phyloP scores from a whole-genome alignment of 2,329 filamentous ascomycete genomes.

The Fusarium lateritium region DNA sequence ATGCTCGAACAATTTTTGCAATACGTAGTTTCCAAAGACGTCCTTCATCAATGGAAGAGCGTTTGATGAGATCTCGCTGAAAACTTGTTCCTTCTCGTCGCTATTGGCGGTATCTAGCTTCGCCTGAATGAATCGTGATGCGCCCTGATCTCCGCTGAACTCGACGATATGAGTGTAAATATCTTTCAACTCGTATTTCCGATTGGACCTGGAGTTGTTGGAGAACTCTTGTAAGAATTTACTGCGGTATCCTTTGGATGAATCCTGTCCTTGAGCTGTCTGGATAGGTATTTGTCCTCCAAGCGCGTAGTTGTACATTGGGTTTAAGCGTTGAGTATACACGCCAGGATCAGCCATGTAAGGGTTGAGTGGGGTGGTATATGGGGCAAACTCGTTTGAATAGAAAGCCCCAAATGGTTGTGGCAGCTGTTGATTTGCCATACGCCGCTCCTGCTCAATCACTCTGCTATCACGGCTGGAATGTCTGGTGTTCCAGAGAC shows the following conservation, averaged over 20 bases:
- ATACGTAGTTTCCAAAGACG: constrained; percentile 98
- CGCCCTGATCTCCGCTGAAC: constrained; percentile 95
- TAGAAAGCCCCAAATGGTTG: constrained; percentile 53
- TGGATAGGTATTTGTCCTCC: constrained; percentile 50
- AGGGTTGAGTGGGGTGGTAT: constrained; percentile 51
- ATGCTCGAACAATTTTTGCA: constrained; percentile 98
- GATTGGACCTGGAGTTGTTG: constrained; percentile 78
- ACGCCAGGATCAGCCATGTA: constrained; percentile 56
- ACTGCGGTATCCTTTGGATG: constrained; percentile 76
- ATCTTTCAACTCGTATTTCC: constrained; percentile 87
- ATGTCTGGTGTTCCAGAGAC: constrained; percentile 58
- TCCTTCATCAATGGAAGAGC: constrained; percentile 93
- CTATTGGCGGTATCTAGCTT: constrained; percentile 94
- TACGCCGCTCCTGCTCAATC: constrained; percentile 58
- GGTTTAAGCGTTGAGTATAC: constrained; percentile 55
- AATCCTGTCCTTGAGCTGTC: constrained; percentile 69
- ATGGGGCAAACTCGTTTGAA: constrained; percentile 49
- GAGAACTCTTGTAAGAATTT: constrained; percentile 85
- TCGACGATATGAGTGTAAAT: constrained; percentile 91
- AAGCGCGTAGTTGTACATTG: constrained; percentile 50
- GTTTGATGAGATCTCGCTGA: constrained; percentile 88
- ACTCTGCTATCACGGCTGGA: constrained; percentile 54
- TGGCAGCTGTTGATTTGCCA: constrained; percentile 50
- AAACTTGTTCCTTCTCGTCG: constrained; percentile 93
- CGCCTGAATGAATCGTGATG: constrained; percentile 94